Evolutionary conservation across 1,284 basidiomycete species (phyloP).

Genomic region (Pseudozyma hubeiensis): DNA sequence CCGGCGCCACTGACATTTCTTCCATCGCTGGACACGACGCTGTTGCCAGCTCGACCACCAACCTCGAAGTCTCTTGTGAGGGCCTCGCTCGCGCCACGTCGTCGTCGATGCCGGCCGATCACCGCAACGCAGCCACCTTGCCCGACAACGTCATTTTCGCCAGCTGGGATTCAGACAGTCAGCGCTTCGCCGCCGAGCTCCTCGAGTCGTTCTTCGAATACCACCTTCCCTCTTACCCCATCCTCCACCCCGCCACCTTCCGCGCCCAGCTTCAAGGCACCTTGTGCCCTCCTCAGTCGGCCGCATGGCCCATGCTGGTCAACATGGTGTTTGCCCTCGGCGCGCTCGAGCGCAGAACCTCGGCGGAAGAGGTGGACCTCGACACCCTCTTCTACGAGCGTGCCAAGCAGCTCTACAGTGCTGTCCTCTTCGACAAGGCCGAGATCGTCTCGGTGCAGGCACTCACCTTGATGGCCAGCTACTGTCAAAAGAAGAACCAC

Average conservation of each 20-base stretch:
- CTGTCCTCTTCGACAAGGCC: constrained; percentile 50
- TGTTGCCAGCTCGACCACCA: constrained; percentile 4
- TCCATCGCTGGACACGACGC: constrained; percentile 19
- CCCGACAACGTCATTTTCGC: constrained; percentile 36
- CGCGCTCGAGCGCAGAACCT: constrained; percentile 39
- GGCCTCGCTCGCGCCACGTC: constrained; percentile 34
- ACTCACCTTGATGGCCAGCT: constrained; percentile 46
- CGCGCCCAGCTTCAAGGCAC: constrained; percentile 48
- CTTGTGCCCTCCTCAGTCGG: constrained; percentile 24
- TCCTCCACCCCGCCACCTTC: constrained; percentile 51
- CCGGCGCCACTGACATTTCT: constrained; percentile 14
- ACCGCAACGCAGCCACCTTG: constrained; percentile 9
- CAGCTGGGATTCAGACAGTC: constrained; percentile 34
- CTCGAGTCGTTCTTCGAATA: constrained; percentile 52
- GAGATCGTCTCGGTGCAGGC: constrained; percentile 51
- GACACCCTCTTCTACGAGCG: constrained; percentile 41
- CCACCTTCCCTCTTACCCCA: constrained; percentile 47
- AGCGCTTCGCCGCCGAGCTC: constrained; percentile 32
- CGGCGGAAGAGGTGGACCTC: constrained; percentile 30
- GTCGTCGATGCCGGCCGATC: constrained; percentile 11
- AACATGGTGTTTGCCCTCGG: constrained; percentile 57
- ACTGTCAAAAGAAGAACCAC: constrained; percentile 52
- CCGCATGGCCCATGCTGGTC: constrained; percentile 49
- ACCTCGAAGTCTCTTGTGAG: constrained; percentile 39
- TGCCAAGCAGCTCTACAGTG: constrained; percentile 41